phyloP scores from a whole-genome alignment of 352 stramenopile species.

The Globisporangium carolinianum region DNA sequence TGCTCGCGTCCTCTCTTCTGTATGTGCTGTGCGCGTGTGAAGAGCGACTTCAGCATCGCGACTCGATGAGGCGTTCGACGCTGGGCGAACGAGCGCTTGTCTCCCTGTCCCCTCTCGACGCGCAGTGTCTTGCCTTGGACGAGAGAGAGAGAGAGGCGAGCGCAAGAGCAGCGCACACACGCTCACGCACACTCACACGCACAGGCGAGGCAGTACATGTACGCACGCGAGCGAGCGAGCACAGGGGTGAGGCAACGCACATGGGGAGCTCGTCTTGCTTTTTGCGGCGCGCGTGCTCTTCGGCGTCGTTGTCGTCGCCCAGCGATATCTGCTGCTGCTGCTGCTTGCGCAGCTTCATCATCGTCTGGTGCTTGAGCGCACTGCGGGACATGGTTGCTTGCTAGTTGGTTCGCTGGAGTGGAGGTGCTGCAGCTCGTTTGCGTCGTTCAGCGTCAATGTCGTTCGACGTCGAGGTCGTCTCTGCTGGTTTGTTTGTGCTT shows the following conservation, averaged over 20 bases:
- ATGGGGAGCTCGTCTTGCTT: constrained; percentile 78
- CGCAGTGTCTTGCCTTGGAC: background rate
- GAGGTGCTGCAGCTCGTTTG: too few species aligned
- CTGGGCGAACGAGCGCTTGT: background rate
- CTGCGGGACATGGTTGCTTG: constrained; percentile 57
- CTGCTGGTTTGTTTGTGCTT: too few species aligned
- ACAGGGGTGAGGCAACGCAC: constrained; percentile 25
- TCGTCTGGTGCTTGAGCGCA: constrained; percentile 54
- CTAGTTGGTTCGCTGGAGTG: background rate
- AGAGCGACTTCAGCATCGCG: background rate
- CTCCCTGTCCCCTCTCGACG: background rate
- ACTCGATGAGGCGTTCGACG: background rate
- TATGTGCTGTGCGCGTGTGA: too few species aligned
- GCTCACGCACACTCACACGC: too few species aligned
- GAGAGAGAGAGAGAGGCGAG: constrained; percentile 3
- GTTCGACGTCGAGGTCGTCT: too few species aligned
- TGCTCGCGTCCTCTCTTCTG: too few species aligned
- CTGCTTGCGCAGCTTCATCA: constrained; percentile 49
- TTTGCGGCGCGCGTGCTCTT: constrained; percentile 37
- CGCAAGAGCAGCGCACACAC: background rate
- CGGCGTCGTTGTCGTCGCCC: constrained; percentile 26
- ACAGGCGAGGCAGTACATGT: background rate
- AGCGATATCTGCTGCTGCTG: constrained; percentile 8
- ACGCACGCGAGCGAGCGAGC: constrained; percentile 3
- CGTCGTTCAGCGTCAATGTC: too few species aligned